Base-by-base conservation (phyloP, 352 stramenopile genomes). In the Pythium sp. region DNA sequence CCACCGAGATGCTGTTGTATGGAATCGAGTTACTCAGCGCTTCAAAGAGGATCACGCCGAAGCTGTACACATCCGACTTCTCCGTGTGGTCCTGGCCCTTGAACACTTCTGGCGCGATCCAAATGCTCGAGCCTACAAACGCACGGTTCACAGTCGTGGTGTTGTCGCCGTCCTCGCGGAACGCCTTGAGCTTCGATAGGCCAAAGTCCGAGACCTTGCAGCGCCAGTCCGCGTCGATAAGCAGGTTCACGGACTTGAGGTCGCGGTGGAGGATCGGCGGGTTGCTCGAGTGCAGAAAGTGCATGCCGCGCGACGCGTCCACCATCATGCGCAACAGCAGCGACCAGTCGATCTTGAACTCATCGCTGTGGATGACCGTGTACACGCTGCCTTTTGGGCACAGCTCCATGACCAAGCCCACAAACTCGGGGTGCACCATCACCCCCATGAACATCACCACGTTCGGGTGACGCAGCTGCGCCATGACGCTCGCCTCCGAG, bases 191-290 rank as follows among this genome's bases (percentile, higher is more conserved):
- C 62, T 91, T 89, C 46, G 80, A 93, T 9, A 97, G 79, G 2
- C 92, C 91, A 76, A 97, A 96, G 64, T 97, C 92, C 5, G 83
- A 93, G 12, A 98, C 89, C 60, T 97, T 97, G 73, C 86, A 96
- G 3, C 84, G 84, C 86, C 91, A 96, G 67, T 96, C 84, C 7
- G 87, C 79, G 70, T 94, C 83, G 38, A 98, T 91, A 0, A 98
- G 79, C 24, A 98, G 62, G 66, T 98, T 98, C 28, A 95, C 84
- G 9, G 83, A 92, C 76, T 97, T 97, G 34, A 97, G 78, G 56
- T 98, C 91, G 56, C 88, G 89, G 62, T 97, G 92, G 15, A 98
- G 78, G 69, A 98, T 93, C 14, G 87, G 88, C 20, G 90, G 89
- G 59, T 79, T 92, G 59, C 81, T 93, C n/a, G 80, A 92, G 79